Base-by-base conservation (phyloP, 2,329 filamentous ascomycete species). In the Claviceps cyperi region DNA sequence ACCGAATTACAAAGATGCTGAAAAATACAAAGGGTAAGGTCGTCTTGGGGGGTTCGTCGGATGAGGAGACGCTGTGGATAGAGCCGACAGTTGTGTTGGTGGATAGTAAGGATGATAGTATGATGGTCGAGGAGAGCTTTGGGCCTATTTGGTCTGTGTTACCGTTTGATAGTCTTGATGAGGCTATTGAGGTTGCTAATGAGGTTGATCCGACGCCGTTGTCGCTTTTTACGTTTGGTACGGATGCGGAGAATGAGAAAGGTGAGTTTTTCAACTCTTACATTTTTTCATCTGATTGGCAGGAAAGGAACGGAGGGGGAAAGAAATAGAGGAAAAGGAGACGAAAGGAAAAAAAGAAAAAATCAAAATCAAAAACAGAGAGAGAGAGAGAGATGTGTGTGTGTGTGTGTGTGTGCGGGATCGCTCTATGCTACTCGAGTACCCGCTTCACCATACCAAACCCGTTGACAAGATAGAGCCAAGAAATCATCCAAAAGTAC, bases 71-170 rank as follows among this genome's bases (percentile, higher is more conserved):
- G 35, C 80, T 85, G 47, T 96, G 85, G 67, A 92, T 98, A 58
- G 88, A 91, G 64, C 87, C 90, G 1, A 98, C 92, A 0, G 81
- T 91, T n/a, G 81, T 98, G n/a, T 75, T 87, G 53, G 84, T 96
- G 38, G 75, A 86, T 56, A 81, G 80, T 54, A 63, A 77, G 15
- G 53, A 68, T 28, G 76, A 90, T 46, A 91, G 95, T 67, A 78
- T 96, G 66, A 77, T 96, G 61, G 69, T 71, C 22, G 80, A 94
- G 55, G 92, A 98, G 70, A 87, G 83, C 43, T 98, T 98, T 63
- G 92, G 91, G 6, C 92, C 92, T n/a, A 75, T 95, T 52, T 88
- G 94, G 57, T 83, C 86, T 54, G 80, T 97, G 54, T 70, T 94
- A 49, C 77, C 88, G 0, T 83, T 88, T 50, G 77, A 87, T 55